phyloP scores from a whole-genome alignment of 78 protist species.

The Guillardia theta region DNA sequence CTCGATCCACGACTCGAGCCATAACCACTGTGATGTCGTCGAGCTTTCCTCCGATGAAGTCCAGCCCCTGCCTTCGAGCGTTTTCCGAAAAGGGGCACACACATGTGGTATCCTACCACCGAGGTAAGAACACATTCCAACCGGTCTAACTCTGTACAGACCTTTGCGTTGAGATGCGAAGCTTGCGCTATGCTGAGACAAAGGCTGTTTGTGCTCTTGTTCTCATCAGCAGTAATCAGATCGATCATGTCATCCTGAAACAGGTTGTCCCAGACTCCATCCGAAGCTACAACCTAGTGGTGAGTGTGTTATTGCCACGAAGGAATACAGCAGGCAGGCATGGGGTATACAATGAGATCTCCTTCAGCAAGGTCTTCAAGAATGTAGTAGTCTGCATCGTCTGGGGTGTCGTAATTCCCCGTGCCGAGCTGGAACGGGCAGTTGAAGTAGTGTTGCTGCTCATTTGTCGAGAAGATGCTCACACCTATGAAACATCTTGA shows the following conservation, averaged over 20 bases:
- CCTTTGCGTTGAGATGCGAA: too few species aligned
- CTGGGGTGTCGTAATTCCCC: background rate
- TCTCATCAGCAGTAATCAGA: too few species aligned
- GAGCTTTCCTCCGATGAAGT: background rate
- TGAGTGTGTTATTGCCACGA: too few species aligned
- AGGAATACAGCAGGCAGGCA: too few species aligned
- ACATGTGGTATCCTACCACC: background rate
- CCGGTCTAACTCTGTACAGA: too few species aligned
- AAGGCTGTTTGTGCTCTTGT: too few species aligned
- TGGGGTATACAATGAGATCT: too few species aligned
- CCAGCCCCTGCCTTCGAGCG: background rate
- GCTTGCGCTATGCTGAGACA: too few species aligned
- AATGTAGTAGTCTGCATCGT: background rate
- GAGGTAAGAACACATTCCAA: too few species aligned
- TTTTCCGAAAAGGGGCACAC: background rate
- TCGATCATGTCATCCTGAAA: background rate
- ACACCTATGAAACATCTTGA: background rate
- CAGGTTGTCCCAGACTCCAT: slow-evolving; percentile 35
- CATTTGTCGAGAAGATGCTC: background rate
- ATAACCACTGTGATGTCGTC: slow-evolving; percentile 16
- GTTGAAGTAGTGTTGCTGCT: slow-evolving; percentile 40
- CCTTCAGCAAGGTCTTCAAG: background rate
- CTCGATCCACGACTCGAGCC: background rate
- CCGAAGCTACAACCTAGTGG: background rate
- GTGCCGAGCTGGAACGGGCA: slow-evolving; percentile 19